These are phyloP conservation scores for Magnaporthales sp. DNA, from an alignment of 2,329 filamentous ascomycete genomes.

Conservation along the genomic window DNA sequence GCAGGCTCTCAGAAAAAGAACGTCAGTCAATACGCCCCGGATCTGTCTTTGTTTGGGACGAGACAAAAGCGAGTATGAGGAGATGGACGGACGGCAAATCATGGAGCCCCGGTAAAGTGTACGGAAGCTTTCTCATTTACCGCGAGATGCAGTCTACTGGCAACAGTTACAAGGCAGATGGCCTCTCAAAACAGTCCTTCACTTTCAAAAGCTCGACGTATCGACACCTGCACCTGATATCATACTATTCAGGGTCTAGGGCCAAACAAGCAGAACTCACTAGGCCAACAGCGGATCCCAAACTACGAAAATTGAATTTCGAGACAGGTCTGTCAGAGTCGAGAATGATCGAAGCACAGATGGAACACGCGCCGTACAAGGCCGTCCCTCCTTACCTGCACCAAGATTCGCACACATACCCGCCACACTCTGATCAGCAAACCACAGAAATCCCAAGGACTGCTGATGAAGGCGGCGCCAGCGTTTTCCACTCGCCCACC, in stretches of 20 bases:
- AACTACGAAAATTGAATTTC: conserved; percentile 73
- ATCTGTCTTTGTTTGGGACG: conserved; percentile 99
- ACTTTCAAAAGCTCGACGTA: conserved; percentile 87
- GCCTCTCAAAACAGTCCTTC: conserved; percentile 99
- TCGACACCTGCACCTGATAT: conserved; percentile 94
- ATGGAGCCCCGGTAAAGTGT: conserved; percentile 96
- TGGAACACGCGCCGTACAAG: conserved; percentile 40
- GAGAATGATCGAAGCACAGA: conserved; percentile 75
- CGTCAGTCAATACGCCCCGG: conserved; percentile 91
- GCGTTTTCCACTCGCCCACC: background rate
- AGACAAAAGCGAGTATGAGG: conserved; percentile 95
- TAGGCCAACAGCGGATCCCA: conserved; percentile 74
- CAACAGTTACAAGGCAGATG: conserved; percentile 91
- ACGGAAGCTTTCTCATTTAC: conserved; percentile 94
- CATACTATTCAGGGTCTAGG: conserved; percentile 82
- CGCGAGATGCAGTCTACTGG: conserved; percentile 95
- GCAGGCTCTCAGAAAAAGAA: conserved; percentile 92
- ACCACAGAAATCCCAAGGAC: background rate
- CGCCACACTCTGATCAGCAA: conserved; percentile 2
- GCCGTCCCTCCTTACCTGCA: conserved; percentile 13
- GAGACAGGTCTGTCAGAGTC: conserved; percentile 95
- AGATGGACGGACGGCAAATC: conserved; percentile 98
- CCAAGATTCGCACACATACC: conserved; percentile 5
- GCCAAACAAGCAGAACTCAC: conserved; percentile 63
- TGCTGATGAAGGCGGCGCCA: background rate